Percentiles rank a stretch among this genome's conserved stretches.
Conservation (phyloP, 164 flowering plant genomes). For the Aristolochia californica region DNA sequence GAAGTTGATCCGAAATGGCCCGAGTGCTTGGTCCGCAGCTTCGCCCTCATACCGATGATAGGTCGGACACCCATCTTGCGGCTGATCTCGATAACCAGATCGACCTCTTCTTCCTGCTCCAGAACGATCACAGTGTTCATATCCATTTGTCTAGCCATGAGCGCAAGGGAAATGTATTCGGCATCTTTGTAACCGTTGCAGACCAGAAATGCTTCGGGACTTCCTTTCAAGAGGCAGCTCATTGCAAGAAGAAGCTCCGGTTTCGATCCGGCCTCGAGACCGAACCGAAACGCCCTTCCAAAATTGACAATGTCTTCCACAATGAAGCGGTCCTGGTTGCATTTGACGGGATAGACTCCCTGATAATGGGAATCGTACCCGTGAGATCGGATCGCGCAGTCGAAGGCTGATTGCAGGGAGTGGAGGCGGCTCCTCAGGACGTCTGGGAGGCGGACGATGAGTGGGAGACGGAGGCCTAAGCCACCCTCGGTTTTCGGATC, state of each 20-base stretch:
- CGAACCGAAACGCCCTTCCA: slow-evolving; percentile 65
- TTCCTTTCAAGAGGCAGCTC: slow-evolving; percentile 84
- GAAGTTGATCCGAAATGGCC: slow-evolving; percentile 99
- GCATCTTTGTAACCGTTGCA: slow-evolving; percentile 95
- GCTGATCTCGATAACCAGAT: slow-evolving; percentile 64
- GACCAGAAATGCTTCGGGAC: slow-evolving; percentile 58
- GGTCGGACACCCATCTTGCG: slow-evolving; percentile 50
- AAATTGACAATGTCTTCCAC: slow-evolving; percentile 89
- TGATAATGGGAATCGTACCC: slow-evolving; percentile 80
- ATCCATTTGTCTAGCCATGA: slow-evolving; percentile 53
- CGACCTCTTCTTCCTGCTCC: slow-evolving; percentile 93
- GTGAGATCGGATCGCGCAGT: slow-evolving; percentile 47
- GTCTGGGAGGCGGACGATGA: slow-evolving; percentile 77
- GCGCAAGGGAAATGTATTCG: slow-evolving; percentile 80
- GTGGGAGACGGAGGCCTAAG: slow-evolving; percentile 70
- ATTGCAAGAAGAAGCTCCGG: slow-evolving; percentile 94
- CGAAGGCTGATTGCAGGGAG: slow-evolving; percentile 75
- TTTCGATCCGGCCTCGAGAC: slow-evolving; percentile 94
- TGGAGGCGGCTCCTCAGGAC: slow-evolving; percentile 70
- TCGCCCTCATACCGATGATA: slow-evolving; percentile 81
- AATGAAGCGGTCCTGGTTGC: slow-evolving; percentile 86
- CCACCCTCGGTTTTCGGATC: slow-evolving; percentile 62
- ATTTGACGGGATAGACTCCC: slow-evolving; percentile 95
- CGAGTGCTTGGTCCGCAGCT: slow-evolving; percentile 83
- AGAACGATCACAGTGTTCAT: slow-evolving; percentile 81